These are phyloP conservation scores for Poterioochromonas sp. DNA, from an alignment of 352 stramenopile species.

Conservation along the genomic window DNA sequence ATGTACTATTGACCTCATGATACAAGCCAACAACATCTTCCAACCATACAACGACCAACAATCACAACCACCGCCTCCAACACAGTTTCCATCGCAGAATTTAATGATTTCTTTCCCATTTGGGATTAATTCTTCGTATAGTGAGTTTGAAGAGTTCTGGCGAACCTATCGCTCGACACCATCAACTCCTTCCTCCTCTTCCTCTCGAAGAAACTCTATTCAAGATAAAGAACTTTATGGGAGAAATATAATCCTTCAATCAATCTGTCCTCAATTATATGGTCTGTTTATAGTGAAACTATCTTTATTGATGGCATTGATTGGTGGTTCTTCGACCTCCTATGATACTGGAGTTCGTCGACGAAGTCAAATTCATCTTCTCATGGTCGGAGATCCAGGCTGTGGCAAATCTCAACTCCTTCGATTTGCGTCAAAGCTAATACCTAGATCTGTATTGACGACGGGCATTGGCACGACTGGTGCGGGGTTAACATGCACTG, in stretches of 20 bases:
- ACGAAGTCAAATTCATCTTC: slow-evolving; percentile 54
- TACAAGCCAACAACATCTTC: slow-evolving; percentile 54
- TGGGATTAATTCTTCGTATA: too few species aligned
- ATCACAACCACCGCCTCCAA: too few species aligned
- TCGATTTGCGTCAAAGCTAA: slow-evolving; percentile 84
- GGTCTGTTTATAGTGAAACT: slow-evolving; percentile 83
- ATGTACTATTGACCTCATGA: slow-evolving; percentile 69
- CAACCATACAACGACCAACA: slow-evolving; percentile 55
- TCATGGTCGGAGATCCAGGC: slow-evolving; percentile 59
- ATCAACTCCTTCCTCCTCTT: too few species aligned
- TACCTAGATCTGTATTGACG: slow-evolving; percentile 83
- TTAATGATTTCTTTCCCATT: too few species aligned
- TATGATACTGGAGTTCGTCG: neutral
- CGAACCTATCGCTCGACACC: too few species aligned
- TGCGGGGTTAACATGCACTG: slow-evolving; percentile 88
- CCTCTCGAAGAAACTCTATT: too few species aligned
- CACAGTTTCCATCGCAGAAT: too few species aligned
- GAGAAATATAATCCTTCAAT: slow-evolving; percentile 78
- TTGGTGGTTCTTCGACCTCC: slow-evolving; percentile 59
- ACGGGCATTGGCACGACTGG: slow-evolving; percentile 90
- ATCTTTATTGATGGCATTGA: slow-evolving; percentile 76
- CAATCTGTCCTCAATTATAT: slow-evolving; percentile 86
- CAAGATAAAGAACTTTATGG: slow-evolving; percentile 48
- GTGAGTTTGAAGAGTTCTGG: too few species aligned
- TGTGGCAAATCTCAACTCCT: slow-evolving; percentile 88